Evolutionary conservation across 2,329 filamentous ascomycete species (phyloP), one percentile per base, ranked within the genome.

Genomic region (Fusarium staphyleae): DNA sequence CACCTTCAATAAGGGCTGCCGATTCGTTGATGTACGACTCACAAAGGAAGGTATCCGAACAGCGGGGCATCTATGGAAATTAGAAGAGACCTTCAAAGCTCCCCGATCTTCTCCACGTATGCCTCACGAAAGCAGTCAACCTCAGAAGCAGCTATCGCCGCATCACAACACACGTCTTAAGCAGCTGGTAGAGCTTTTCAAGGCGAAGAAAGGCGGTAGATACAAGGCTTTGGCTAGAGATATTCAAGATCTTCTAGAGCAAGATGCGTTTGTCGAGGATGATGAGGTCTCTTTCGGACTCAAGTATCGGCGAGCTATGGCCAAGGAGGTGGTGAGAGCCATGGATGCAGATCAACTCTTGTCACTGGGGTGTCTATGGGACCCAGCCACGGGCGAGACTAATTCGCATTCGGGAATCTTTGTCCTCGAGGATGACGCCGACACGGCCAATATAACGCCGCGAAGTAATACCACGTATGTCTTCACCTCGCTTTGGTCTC

Each of bases 1-100:
- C 3, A 67, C 68, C 0, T 70, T 65, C 9, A 66, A 67, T 12
- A 69, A 69, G 19, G 39, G 68, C 4, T 69, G 66, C 22, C 62
- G 68, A 2, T 62, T 68, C n/a, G 46, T 47, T 1, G 8, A 64
- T 3, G 65, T 66, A 3, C 5, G 50, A 1, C 48, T 67, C 8
- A 65, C 48, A 0, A 22, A 24, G 2, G 13, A 16, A 3, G 67
- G 67, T 1, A 57, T 69, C 4, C 33, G 18, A 13, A 64, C 67
- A 7, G 52, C 35, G 14, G 68, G 68, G 0, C 65, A 70, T 40
- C 13, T 69, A 4, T 70, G 68, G 68, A 63, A 63, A 39, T 33
- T 70, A 2, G 57, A 51, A 2, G 51, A 45, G 4, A 41, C 41
- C 12, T 36, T 70, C 8, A 40, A 57, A 14, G 58, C 63, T 3